Evolutionary conservation across 2,329 filamentous ascomycete species (phyloP).

Genomic region (Drechslerella coelobrocha): DNA sequence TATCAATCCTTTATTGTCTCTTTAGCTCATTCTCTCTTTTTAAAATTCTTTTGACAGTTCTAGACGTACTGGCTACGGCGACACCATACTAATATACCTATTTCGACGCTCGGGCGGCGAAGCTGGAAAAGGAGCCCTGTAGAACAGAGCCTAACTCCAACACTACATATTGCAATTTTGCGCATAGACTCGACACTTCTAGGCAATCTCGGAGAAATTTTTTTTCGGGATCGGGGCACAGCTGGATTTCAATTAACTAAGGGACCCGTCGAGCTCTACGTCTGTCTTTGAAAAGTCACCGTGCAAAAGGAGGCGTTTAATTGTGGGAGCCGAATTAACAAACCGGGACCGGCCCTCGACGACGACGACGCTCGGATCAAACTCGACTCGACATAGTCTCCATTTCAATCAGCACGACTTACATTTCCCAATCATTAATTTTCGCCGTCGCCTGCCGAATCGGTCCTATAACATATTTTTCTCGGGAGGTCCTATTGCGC

Average conservation of each 20-base stretch:
- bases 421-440: neutral
- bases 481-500: neutral
- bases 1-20: constrained; percentile 13
- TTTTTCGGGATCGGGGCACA: neutral
- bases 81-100: neutral
- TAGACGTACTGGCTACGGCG: constrained; percentile 41
- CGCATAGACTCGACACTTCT: neutral
- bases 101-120: constrained; percentile 6
- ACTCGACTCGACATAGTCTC: neutral
- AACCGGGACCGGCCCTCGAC: neutral
- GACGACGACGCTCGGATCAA: neutral
- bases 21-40: constrained; percentile 27
- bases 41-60: too few species aligned
- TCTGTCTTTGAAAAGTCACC: neutral
- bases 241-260: neutral
- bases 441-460: constrained; percentile 20
- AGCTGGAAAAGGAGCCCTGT: constrained; percentile 48
- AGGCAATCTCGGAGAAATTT: neutral
- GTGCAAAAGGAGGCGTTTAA: neutral
- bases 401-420: constrained; percentile 3
- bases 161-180: neutral
- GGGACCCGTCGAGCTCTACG: neutral
- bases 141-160: constrained; percentile 29
- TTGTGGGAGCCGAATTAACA: neutral
- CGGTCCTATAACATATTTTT: neutral